Evolutionary conservation across 2,329 filamentous ascomycete genomes (phyloP), one percentile per base, ranked within the genome.

Genomic region (Drechslera avenae): DNA sequence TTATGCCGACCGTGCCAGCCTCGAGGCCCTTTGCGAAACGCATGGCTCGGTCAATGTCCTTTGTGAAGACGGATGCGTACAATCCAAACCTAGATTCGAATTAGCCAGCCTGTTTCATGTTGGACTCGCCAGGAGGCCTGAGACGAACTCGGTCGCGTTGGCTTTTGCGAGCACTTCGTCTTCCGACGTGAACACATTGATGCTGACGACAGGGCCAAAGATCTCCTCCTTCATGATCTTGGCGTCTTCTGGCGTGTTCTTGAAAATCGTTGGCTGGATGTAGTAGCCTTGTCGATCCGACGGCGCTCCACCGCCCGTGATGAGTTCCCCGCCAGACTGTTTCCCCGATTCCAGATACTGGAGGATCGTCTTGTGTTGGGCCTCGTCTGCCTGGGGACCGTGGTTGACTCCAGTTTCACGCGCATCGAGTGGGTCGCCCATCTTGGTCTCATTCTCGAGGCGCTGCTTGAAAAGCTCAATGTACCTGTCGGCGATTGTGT

Each of bases 211-310:
- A 1, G 90, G 90, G 1, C 90, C 90, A 58, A 94, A 94, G 63
- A 94, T 88, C 74, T 94, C 90, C 74, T 93, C 86, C 59, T 79
- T 84, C 79, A 93, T 93, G 79, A 90, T 92, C 54, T 81, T 82
- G 86, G 93, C 92, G 52, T 88, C 80, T 23, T 86, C 82, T 18
- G 85, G 91, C 7, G 92, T 89, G 74, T 90, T 84, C 64, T 85
- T 83, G 76, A 93, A 91, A 71, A 93, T 87, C 14, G 90, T 94
- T 16, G 90, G 90, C 16, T 86, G 88, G 52, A 93, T 65, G 62
- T 73, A 65, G 53, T 66, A 71, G n/a, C 68, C 69, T 41, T 68
- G 55, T 2, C 62, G 63, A 21, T 64, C 67, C 3, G 66, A 63
- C n/a, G 61, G 60, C 14, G 63, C 67, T 6, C 43, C 55, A 7